phyloP scores from a whole-genome alignment of 768 basidiomycete species.

The Lyophyllum semitale region DNA sequence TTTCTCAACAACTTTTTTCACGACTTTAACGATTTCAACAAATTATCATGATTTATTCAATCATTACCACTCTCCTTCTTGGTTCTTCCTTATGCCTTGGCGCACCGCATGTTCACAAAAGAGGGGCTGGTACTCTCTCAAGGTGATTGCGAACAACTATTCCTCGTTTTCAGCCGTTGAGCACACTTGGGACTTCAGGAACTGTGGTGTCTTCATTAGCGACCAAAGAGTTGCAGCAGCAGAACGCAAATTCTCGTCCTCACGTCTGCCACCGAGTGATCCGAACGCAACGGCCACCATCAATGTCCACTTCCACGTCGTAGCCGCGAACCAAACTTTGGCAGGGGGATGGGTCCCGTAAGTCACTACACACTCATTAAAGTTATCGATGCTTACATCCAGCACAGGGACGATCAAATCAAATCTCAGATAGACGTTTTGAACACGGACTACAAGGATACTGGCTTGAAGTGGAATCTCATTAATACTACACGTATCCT shows the following conservation, averaged over 20 bases:
- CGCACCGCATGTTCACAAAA: slow-evolving; percentile 14
- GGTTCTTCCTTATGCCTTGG: slow-evolving; percentile 15
- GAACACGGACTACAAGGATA: slow-evolving; percentile 41
- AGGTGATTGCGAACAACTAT: not conserved
- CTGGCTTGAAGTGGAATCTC: slow-evolving; percentile 42
- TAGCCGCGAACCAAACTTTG: slow-evolving; percentile 38
- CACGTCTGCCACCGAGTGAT: slow-evolving; percentile 27
- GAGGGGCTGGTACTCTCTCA: slow-evolving; percentile 5
- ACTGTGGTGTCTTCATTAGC: slow-evolving; percentile 39
- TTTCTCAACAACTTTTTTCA: slow-evolving; percentile 5
- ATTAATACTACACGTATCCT: slow-evolving; percentile 42
- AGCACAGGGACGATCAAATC: slow-evolving; percentile 29
- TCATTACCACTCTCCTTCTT: slow-evolving; percentile 17
- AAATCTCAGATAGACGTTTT: slow-evolving; percentile 36
- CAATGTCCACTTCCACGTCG: slow-evolving; percentile 47
- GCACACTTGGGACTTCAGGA: slow-evolving; percentile 18
- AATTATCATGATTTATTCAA: slow-evolving; percentile 17
- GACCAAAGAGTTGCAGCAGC: slow-evolving; percentile 29
- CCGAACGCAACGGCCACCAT: slow-evolving; percentile 31
- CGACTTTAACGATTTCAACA: slow-evolving; percentile 10
- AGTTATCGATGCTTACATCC: not conserved
- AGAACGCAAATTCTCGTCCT: slow-evolving; percentile 39
- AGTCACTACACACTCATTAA: slow-evolving; percentile 8
- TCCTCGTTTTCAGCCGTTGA: not conserved
- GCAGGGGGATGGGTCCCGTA: slow-evolving; percentile 44